These are phyloP conservation scores for Schrenkiella parvula DNA, from an alignment of 345 rosid species.

Conservation along the genomic window DNA sequence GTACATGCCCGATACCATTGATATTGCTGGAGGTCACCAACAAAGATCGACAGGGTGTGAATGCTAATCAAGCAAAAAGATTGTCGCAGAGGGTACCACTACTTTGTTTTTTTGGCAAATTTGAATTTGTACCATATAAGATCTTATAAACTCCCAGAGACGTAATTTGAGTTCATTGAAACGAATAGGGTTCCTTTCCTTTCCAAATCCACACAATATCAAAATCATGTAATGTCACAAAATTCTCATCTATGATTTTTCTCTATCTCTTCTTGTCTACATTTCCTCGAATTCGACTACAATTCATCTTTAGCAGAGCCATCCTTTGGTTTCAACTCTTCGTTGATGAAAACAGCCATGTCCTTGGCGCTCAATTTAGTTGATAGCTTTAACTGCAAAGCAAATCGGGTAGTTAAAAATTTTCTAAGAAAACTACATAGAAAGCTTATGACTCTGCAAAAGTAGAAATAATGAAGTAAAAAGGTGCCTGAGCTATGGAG, in stretches of 20 bases:
- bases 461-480: slow-evolving; percentile 30
- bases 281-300: background rate
- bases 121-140: slow-evolving; percentile 15
- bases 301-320: slow-evolving; percentile 19
- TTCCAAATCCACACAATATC: background rate
- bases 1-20: slow-evolving; percentile 74
- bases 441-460: slow-evolving; percentile 35
- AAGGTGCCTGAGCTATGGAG: background rate
- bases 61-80: slow-evolving; percentile 35
- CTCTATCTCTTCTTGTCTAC: background rate
- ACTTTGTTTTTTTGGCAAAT: background rate
- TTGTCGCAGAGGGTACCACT: background rate
- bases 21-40: slow-evolving; percentile 51
- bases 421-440: background rate
- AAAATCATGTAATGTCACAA: slow-evolving; percentile 22
- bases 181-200: background rate
- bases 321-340: slow-evolving; percentile 16
- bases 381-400: slow-evolving; percentile 55
- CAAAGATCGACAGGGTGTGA: slow-evolving; percentile 76
- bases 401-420: slow-evolving; percentile 26
- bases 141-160: background rate
- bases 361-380: slow-evolving; percentile 44
- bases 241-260: background rate
- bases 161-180: slow-evolving; percentile 3
- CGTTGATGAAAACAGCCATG: slow-evolving; percentile 24